Base-by-base conservation (phyloP, 75 land plant genomes). In the Cryptomeria japonica region DNA sequence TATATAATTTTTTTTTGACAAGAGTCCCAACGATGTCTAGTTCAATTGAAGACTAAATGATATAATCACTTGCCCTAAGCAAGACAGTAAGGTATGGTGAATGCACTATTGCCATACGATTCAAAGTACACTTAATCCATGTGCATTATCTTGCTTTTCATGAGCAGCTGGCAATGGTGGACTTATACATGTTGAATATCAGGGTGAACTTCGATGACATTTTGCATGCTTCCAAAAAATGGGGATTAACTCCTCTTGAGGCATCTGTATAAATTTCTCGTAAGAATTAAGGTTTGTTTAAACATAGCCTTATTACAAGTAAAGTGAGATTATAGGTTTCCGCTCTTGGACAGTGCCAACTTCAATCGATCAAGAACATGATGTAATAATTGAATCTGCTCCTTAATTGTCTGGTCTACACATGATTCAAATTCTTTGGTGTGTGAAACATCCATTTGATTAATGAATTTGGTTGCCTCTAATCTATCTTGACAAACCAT, bases 401-500 rank as follows among this genome's bases (percentile, higher is more conserved):
- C 99, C 42, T 93, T 83, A 34, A 95, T 87, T 3, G 94, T 83
- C 34, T 86, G 87, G 72, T 95, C 91, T 47, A 97, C 93, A 61
- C 99, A 97, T 19, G 93, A 88, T 88, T 97, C 99, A 82, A 97
- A 86, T 75, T 90, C 94, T 55, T 72, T 86, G 22, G 91, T 84
- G 72, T 73, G 76, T 32, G 92, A 92, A 12, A 87, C 90, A 19
- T 89, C 89, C 80, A 86, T 89, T 14, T 86, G 64, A 38, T 90
- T 89, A 46, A 91, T 92, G 42, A 93, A 89, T 85, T 93, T 93
- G 16, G 93, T 92, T 12, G 92, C 42, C 68, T 97, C 97, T 51
- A 88, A 92, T 85, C 90, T 94, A 87, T 97, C 99, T 87, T 95
- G 96, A 89, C 99, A 97, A 61, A 97, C 99, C 95, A 94, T 90